Base-by-base conservation (phyloP, 1,284 basidiomycete genomes). In the Schizophyllum amplum region DNA sequence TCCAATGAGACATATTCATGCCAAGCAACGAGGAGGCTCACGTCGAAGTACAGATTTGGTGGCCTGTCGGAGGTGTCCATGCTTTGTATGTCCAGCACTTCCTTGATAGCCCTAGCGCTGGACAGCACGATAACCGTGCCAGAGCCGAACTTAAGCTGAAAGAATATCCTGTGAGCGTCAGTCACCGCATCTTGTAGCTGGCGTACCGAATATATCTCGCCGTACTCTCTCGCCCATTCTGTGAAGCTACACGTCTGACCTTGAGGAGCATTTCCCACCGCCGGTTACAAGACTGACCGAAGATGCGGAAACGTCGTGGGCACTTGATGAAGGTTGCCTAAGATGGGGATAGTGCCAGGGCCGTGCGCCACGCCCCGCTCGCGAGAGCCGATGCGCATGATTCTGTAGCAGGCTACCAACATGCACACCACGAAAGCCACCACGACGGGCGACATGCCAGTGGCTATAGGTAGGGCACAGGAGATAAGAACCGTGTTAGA, bases 181-280 rank as follows among this genome's bases (percentile, higher is more conserved):
- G 33, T 3, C 13, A 42, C 3, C 13, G 13, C 33, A 42, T 3
- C 7, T 9, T 13, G 7, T 42, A 3, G 17, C 17, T 24, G n/a
- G 23, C 55, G 47, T 23, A 55, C 58, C 48, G 58, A 59, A 48
- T 54, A 59, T 52, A 59, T 54, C 3, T 53, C 55, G 13, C 58
- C 58, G 24, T 55, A 56, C 46, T 47, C 47, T 24, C 58, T 55
- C 1, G 58, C 58, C 58, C 58, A 59, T 56, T 59, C 55, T 7
- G 55, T 59, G 23, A 59, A 59, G 23, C 58, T 59, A 17, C n/a
- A 42, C 11, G 17, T 42, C 13, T 3, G 33, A n/a, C n/a, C n/a
- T n/a, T 42, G 33, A 4, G 33, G 17, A 9, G 17, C 33, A 17
- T 42, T 13, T 2, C 33, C 33, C 11, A 17, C 13, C 33, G 3